Base-by-base conservation (phyloP, 129 eudicot genomes). In the Lactuca sativa region DNA sequence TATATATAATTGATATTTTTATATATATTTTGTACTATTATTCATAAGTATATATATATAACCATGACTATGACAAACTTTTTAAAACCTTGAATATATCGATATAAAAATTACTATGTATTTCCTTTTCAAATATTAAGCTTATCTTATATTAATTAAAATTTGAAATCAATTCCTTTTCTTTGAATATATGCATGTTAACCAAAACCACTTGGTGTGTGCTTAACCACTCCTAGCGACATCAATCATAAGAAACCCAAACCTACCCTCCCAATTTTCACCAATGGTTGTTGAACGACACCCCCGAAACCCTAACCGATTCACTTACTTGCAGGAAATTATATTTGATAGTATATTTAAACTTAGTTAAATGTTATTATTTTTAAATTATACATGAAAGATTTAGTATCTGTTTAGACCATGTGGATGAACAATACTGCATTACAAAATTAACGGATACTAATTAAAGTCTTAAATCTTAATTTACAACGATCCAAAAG, bases 181-280 rank as follows among this genome's bases (percentile, higher is more conserved):
- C 15, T 21, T 21, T 21, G 21, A 53, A 55, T 48, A 4, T 30
- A 17, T 25, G 64, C 31, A 64, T 64, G 53, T 66, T 48, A 66
- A 74, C 59, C 79, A 68, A 66, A 57, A 66, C 73, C 79, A 75
- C 67, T 58, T 41, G 13, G 32, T 76, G 44, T 8, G 52, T 61
- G 71, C 69, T 76, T 69, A 74, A 69, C 80, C 55, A 76, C 67
- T 56, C 55, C 80, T 76, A 76, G 52, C 80, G 53, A 61, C 75
- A 60, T 61, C 65, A 68, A 76, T 61, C 51, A 76, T 76, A 52
- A 52, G 80, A 57, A 69, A 76, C 61, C 59, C 17, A 57, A 53
- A 58, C 79, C 73, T 57, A 75, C 53, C 11, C 76, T 55, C 43
- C 55, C 44, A 61, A 66, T 40, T 70, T 41, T 56, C 65, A 70